Percentiles rank a stretch among this genome's conserved stretches.
Evolutionary conservation across 805 yeast species (phyloP).

Genomic region (Barnettozyma sp.): DNA sequence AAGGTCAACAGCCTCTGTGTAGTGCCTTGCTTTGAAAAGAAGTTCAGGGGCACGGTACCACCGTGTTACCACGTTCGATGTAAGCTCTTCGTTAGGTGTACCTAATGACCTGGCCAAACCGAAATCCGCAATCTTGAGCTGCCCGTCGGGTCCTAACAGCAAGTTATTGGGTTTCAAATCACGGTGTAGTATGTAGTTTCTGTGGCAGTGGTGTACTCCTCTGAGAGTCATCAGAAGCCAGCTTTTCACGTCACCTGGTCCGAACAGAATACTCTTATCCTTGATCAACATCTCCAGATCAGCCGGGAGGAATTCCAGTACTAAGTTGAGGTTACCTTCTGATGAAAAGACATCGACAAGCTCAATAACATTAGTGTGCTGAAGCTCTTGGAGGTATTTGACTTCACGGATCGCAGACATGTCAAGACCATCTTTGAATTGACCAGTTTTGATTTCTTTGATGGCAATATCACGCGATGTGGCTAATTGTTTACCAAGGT

Average conservation of each 20-base stretch:
- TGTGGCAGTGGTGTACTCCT: constrained; percentile 93
- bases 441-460: constrained; percentile 90
- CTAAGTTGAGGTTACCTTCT: constrained; percentile 62
- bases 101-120: constrained; percentile 88
- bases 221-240: constrained; percentile 94
- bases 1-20: constrained; percentile 81
- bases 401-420: constrained; percentile 97
- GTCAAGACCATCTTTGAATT: constrained; percentile 92
- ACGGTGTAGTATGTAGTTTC: constrained; percentile 84
- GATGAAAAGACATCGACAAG: constrained; percentile 80
- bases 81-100: constrained; percentile 65
- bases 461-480: constrained; percentile 70
- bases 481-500: constrained; percentile 61
- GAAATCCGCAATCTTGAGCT: constrained; percentile 92
- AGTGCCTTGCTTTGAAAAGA: constrained; percentile 80
- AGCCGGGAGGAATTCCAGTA: constrained; percentile 87
- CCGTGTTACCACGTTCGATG: constrained; percentile 92
- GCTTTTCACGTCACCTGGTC: constrained; percentile 81
- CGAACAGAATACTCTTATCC: constrained; percentile 67
- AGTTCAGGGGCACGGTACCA: constrained; percentile 98
- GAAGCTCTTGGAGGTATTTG: constrained; percentile 76
- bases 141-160: constrained; percentile 79
- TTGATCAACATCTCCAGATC: constrained; percentile 88
- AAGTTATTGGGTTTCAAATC: constrained; percentile 92
- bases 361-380: constrained; percentile 77